phyloP scores from a whole-genome alignment of 306 rosid genomes.

The Acacia crassicarpa region DNA sequence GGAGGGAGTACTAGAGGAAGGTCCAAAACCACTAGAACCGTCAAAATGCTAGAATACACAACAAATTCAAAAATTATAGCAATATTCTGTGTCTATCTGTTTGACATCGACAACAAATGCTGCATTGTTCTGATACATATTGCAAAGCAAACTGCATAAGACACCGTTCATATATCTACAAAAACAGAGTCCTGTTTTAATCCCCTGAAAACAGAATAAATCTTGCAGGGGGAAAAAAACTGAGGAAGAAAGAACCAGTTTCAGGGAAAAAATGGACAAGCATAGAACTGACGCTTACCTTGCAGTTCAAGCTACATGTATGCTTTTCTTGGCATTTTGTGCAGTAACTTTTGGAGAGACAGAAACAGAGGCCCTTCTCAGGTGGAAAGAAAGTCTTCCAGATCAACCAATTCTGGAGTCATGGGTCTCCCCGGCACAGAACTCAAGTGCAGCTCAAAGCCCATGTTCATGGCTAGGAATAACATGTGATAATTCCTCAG shows the following conservation, averaged over 20 bases:
- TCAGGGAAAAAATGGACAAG: not conserved
- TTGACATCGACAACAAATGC: not conserved
- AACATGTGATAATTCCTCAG: not conserved
- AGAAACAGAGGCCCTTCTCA: not conserved
- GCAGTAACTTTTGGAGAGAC: not conserved
- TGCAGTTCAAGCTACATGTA: not conserved
- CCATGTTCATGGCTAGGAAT: constrained; percentile 15
- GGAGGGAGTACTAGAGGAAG: not conserved
- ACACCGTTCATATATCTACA: not conserved
- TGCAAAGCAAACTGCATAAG: not conserved
- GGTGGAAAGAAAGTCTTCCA: constrained; percentile 3
- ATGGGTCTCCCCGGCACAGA: not conserved
- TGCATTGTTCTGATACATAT: not conserved
- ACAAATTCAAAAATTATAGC: not conserved
- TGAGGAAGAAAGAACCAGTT: not conserved
- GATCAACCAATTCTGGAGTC: not conserved
- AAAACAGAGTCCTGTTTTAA: not conserved
- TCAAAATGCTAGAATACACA: not conserved
- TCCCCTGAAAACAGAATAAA: not conserved
- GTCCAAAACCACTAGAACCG: not conserved
- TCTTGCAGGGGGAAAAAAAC: not conserved
- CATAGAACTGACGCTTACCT: not conserved
- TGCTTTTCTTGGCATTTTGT: not conserved
- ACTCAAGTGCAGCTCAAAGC: not conserved
- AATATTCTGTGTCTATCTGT: not conserved